Conservation (phyloP, 2,329 filamentous ascomycete species). For the Lizonia empirigonia region DNA sequence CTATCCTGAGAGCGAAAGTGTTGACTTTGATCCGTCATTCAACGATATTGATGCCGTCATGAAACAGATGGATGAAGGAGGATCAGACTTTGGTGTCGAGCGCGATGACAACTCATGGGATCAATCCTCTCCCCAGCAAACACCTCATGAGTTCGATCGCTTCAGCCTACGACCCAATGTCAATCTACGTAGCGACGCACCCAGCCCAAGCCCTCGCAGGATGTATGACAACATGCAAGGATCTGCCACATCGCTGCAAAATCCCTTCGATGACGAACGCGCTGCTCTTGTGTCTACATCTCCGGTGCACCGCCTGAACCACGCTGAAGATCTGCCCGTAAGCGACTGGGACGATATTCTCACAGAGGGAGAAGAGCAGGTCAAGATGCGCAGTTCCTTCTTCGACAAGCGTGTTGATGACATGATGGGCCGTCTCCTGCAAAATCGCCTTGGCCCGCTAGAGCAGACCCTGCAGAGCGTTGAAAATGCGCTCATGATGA, state of each 20-base stretch:
- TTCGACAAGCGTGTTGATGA: conserved; percentile 91
- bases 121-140: conserved; percentile 40
- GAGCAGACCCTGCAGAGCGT: conserved; percentile 80
- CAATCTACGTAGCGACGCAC: conserved; percentile 68
- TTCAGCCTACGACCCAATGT: conserved; percentile 42
- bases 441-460: conserved; percentile 77
- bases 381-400: conserved; percentile 81
- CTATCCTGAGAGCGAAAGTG: conserved; percentile 46
- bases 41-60: conserved; percentile 94
- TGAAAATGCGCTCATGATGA: conserved; percentile 67
- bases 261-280: conserved; percentile 68
- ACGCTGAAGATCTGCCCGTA: conserved; percentile 66
- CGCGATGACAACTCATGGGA: conserved; percentile 58
- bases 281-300: conserved; percentile 60
- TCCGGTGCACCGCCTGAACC: conserved; percentile 67
- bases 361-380: conserved; percentile 75
- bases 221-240: conserved; percentile 44
- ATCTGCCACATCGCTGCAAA: conserved; percentile 50
- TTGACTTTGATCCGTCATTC: conserved; percentile 59
- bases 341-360: conserved; percentile 97
- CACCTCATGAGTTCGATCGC: conserved; percentile 42
- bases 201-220: conserved; percentile 72
- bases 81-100: conserved; percentile 76
- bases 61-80: conserved; percentile 77
- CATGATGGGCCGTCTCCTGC: conserved; percentile 77